Evolutionary conservation across 2,329 filamentous ascomycete genomes (phyloP), one percentile per base, ranked within the genome.

Genomic region (Botryotinia convoluta): DNA sequence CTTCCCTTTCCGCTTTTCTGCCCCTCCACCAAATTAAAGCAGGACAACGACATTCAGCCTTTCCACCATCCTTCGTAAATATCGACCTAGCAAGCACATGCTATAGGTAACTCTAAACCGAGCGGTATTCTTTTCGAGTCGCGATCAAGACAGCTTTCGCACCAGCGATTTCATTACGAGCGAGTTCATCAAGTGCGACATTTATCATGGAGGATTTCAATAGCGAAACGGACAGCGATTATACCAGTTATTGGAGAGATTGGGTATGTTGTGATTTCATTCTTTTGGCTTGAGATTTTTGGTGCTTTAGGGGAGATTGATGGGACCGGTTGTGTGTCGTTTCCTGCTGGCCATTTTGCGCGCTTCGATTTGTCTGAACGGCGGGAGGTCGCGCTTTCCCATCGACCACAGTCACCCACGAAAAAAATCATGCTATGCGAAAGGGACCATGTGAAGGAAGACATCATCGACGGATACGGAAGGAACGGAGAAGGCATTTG

Each of bases 231-330:
- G 96, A 99, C 82, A 98, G 95, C 84, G 96, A 99, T 85, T 99
- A 98, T 83, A 98, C 96, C 67, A 98, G 94, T 84, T 99, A 98
- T 84, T 99, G 96, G 96, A 88, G 95, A 83, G 96, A 99, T 85
- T 99, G 96, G 96, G 96, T 98, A 87, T 86, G 93, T 72, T 72
- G 37, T 69, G 61, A 10, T 60, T 32, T 75, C 74, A 59, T 73
- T 74, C 70, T 77, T 77, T 73, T 51, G 32, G 59, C 68, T 65
- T 54, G 45, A 37, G 18, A 42, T 65, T 69, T 29, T 70, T 69
- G 71, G 75, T 72, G 74, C 32, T 64, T 44, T 45, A 4, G 9
- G 7, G 26, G 26, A 42, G 18, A 3, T 57, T 42, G 18, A 64
- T 67, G 18, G 20, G n/a, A 57, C 5, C 7, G 45, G 4, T 9